Percentiles rank a stretch among this genome's conserved stretches.
Evolutionary conservation across 1,284 basidiomycete genomes (phyloP).

Genomic region (Laetiporus sulphureus): DNA sequence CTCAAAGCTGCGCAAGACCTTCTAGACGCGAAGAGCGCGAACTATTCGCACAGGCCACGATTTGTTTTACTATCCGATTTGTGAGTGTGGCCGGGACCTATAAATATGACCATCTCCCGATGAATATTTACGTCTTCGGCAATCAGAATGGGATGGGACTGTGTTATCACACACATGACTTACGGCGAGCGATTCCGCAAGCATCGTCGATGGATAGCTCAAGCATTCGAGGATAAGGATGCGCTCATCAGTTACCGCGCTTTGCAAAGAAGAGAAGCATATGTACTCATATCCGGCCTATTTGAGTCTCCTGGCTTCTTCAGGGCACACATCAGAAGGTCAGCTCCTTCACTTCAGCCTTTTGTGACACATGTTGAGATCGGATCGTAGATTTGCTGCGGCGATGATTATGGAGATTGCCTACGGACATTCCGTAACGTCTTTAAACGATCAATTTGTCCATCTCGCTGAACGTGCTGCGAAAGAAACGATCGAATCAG

Average conservation of each 20-base stretch:
- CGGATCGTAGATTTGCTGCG: conserved; percentile 19
- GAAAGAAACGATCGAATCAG: conserved; percentile 40
- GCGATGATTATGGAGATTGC: conserved; percentile 35
- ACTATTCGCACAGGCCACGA: conserved; percentile 38
- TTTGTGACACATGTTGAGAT: neutral
- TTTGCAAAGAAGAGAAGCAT: conserved; percentile 12
- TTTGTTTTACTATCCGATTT: conserved; percentile 22
- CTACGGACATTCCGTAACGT: conserved; percentile 25
- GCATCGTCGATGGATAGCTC: conserved; percentile 18
- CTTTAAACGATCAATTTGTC: conserved; percentile 21
- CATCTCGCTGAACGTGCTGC: conserved; percentile 39
- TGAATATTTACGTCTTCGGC: neutral
- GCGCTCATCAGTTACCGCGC: conserved; percentile 11
- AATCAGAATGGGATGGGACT: conserved; percentile 17
- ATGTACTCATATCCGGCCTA: conserved; percentile 11
- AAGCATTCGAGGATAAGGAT: conserved; percentile 15
- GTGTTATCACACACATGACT: conserved; percentile 13
- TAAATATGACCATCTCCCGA: conserved; percentile 9
- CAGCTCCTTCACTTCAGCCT: neutral
- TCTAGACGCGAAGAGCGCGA: conserved; percentile 44
- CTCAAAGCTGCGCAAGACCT: conserved; percentile 46
- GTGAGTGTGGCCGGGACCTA: conserved; percentile 17
- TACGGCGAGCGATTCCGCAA: conserved; percentile 20
- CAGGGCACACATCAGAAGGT: conserved; percentile 12
- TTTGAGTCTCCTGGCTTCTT: conserved; percentile 13